phyloP scores from a whole-genome alignment of 2,329 filamentous ascomycete species.

The Kalmusia sp. region DNA sequence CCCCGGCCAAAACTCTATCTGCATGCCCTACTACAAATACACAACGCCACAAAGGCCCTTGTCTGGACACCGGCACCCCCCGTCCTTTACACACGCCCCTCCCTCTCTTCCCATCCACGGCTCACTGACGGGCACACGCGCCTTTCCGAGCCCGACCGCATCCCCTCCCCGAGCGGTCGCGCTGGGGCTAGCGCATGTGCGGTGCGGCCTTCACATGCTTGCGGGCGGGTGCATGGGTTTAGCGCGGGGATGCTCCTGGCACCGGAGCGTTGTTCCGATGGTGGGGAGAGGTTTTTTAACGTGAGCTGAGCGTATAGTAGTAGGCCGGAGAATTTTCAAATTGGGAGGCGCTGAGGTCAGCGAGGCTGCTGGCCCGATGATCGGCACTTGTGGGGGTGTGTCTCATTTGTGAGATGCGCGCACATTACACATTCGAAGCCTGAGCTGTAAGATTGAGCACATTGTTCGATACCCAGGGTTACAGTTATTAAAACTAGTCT shows the following conservation, averaged over 20 bases:
- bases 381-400: background rate
- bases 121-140: slow-evolving; percentile 1
- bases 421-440: background rate
- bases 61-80: too few species aligned
- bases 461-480: background rate
- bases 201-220: too few species aligned
- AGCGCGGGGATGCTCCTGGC: too few species aligned
- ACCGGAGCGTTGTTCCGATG: too few species aligned
- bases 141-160: background rate
- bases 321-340: too few species aligned
- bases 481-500: too few species aligned
- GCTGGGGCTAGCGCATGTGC: background rate
- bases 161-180: background rate
- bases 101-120: background rate
- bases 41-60: too few species aligned
- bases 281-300: background rate
- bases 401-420: background rate
- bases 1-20: slow-evolving; percentile 8
- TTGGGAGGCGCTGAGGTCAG: background rate
- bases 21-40: too few species aligned
- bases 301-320: too few species aligned
- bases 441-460: background rate
- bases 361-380: background rate
- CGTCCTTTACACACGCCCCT: too few species aligned
- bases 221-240: too few species aligned